Base-by-base conservation (phyloP, 2,329 filamentous ascomycete genomes). In the Didymella segeticola region DNA sequence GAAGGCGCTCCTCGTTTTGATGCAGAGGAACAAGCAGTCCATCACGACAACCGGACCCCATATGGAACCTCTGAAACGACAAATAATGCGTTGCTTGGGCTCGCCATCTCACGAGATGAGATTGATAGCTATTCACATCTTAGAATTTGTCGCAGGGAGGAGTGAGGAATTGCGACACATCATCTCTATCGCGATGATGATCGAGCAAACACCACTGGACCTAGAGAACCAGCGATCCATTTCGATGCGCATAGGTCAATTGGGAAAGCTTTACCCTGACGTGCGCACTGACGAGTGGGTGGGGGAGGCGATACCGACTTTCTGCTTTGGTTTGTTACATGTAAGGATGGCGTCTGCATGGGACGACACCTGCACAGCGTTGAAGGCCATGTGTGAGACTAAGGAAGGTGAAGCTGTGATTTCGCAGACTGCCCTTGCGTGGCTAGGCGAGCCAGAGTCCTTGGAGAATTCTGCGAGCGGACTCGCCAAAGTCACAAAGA, bases 301-400 rank as follows among this genome's bases (percentile, higher is more conserved):
- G 60, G 81, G 84, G 53, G 82, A 84, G 64, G 86, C 91, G 6
- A 83, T 98, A 25, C 90, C 93, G 0, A 82, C 85, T 0, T 98
- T 93, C 67, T 87, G 91, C 64, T 96, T 97, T 64, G 95, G 95
- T 42, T 83, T 97, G 75, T 82, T 98, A 55, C 95, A 93, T 0
- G 86, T 96, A 42, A 90, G 89, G 62, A 81, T 97, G 60, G 85
- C 92, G 0, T 91, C 91, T 29, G 80, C 96, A 5, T 97, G 93
- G 90, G 90, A 96, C 56, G 91, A 96, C 65, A 85, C 90, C 0
- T 86, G 89, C 43, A 83, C 86, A 48, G 86, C 90, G 0, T 77
- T 99, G 67, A 89, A 91, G 66, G 82, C 88, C 45, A 86, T 99
- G 47, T 84, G 87, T 17, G 83, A 90, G 61, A 83, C 82, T 19